Evolutionary conservation across 1,284 basidiomycete genomes (phyloP), one percentile per base, ranked within the genome.

Genomic region (Hemileccinum hortonii): DNA sequence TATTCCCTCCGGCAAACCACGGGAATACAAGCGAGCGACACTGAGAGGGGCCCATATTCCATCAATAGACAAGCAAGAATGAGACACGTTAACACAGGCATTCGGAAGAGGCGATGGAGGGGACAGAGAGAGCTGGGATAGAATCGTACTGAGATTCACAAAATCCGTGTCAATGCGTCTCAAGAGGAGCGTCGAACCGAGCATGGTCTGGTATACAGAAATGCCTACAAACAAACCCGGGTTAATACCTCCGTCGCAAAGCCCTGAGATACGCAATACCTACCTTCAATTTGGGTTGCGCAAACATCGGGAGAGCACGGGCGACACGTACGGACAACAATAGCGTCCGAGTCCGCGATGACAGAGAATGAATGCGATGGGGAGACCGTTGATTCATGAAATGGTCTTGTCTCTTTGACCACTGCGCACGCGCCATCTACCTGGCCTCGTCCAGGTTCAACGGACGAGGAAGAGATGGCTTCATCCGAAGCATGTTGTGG

Each of bases 101-200:
- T 18, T 50, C 29, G 57, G 60, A 35, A 64, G 64, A 4, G 67
- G 56, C 2, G 76, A 69, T 69, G 47, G 79, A 68, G 55, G 70
- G 69, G 63, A 42, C n/a, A 66, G 36, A 35, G 45, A 73, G 22
- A 64, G 53, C 29, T 69, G 55, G 47, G 75, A 72, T 18, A 79
- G 67, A 55, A 88, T 81, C 26, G 80, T 77, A 33, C 82, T 76
- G 41, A 87, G 72, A 64, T 88, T 86, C 58, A 88, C 85, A 58
- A 84, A 88, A 61, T 86, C 83, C 24, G 84, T 84, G 69, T 88
- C 86, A 48, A 87, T 81, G 51, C 86, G 80, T 58, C 86, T 81
- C 54, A 87, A 69, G 43, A 87, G 71, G 32, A 75, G 69, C 39
- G 73, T 73, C 14, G 75, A 66, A 40, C 78, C 81, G 9, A 87